Base-by-base conservation (phyloP, 805 yeast genomes). In the Ogataea minuta region DNA sequence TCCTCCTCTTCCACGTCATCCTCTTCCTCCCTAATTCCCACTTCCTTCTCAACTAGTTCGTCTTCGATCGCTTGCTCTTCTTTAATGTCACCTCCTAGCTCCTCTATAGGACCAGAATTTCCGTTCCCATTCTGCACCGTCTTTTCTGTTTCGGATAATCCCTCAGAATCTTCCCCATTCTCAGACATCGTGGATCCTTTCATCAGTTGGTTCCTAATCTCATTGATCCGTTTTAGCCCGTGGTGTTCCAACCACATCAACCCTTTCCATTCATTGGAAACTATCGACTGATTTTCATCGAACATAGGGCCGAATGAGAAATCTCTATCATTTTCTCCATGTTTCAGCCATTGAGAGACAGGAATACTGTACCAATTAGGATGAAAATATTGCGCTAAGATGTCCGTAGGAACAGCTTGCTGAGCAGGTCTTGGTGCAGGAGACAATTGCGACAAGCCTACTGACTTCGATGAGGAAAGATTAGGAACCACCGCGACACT, bases 401-500 rank as follows among this genome's bases (percentile, higher is more conserved):
- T 68, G 48, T 78, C 81, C 36, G 48, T 31, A 44, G 53, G 25
- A 19, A 41, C 46, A 9, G 45, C 39, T 10, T 52, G 52, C n/a
- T 43, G 44, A 9, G 31, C 37, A 16, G 21, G 26, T 31, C 48
- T 37, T 15, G 35, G 19, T 8, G 38, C 20, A 2, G 76, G 74
- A 8, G 81, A 70, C 3, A 76, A 55, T 36, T 66, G 65, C 1
- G 74, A 75, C 36, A 76, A 49, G 23, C 62, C 67, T 23, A 71
- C 70, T 9, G 76, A 45, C 1, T 63, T 57, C 16, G 60, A 46
- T 3, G 61, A 44, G 3, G 46, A 43, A 12, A 57, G 64, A 47
- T 67, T 70, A 6, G 96, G 93, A 17, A 87, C 63, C 2, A 87
- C 77, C 45, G 79, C 80, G 23, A 89, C 68, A n/a, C 79, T 57